Evolutionary conservation across 2,329 filamentous ascomycete species (phyloP), one percentile per base, ranked within the genome.

Genomic region (Apiospora koreana): DNA sequence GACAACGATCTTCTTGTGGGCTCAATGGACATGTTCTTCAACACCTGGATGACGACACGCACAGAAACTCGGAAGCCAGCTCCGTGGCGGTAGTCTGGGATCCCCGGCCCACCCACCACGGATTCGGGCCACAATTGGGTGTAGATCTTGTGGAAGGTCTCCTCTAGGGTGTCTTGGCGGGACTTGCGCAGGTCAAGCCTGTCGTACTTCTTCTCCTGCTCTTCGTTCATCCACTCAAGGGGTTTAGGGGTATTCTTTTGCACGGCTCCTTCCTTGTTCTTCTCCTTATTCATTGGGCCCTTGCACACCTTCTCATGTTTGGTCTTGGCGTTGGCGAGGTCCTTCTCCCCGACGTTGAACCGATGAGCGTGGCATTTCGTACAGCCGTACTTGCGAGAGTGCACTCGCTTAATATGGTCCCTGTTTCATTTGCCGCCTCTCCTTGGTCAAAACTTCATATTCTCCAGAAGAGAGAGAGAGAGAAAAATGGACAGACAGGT

Each of bases 161-260:
- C 31, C 18, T 62, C 9, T 8, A 38, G 31, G 28, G n/a, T 62
- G 12, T 62, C 31, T 2, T n/a, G 28, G 18, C 31, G 28, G 41
- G 14, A 6, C 64, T 41, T 43, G 25, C 64, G 38, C 2, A 66
- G 25, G 38, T 66, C 64, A 6, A 66, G 64, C 23, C 18, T 66
- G 10, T 31, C 38, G 64, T 66, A 66, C 10, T 42, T 41, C 41
- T 14, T 45, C 23, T 66, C 64, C 8, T 66, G 64, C 64, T 25
- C 42, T n/a, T 66, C 42, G n/a, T n/a, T 66, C 64, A 66, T 66
- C 64, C 64, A 66, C 64, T 66, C 64, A 42, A 42, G 9, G 64
- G 42, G 38, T 12, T 66, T n/a, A 10, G 28, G 21, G n/a, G n/a
- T 18, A 10, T 65, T 21, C 14, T 43, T n/a, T 16, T 41, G 14